phyloP scores from a whole-genome alignment of 768 basidiomycete species.

The Leccinum subtestaceum region DNA sequence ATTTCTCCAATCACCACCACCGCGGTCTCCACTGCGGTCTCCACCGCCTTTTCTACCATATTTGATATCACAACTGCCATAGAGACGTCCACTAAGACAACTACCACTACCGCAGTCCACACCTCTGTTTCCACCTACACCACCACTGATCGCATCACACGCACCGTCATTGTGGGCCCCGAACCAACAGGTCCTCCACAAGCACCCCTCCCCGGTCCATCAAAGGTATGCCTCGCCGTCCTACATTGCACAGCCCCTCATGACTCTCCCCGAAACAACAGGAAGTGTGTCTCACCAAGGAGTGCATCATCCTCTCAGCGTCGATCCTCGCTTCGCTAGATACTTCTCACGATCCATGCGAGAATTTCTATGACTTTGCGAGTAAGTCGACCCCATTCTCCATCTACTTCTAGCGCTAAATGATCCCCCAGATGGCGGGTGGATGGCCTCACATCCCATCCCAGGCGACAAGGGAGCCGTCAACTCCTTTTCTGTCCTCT shows the following conservation, averaged over 20 bases:
- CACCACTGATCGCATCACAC: conserved; percentile 35
- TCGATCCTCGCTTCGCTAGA: conserved; percentile 81
- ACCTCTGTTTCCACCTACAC: conserved; percentile 39
- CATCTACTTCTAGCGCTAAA: conserved; percentile 4
- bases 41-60: conserved; percentile 31
- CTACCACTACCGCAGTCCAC: conserved; percentile 37
- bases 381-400: conserved; percentile 52
- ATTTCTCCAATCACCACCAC: conserved; percentile 35
- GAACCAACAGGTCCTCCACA: conserved; percentile 44
- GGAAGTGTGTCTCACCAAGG: conserved; percentile 69
- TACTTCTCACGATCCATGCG: conserved; percentile 83
- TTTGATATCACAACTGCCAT: conserved; percentile 37
- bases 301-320: conserved; percentile 83
- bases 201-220: conserved; percentile 55
- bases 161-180: conserved; percentile 41
- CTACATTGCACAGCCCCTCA: neutral
- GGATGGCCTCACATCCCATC: conserved; percentile 78
- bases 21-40: conserved; percentile 31
- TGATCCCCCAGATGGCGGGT: conserved; percentile 68
- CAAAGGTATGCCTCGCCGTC: conserved; percentile 40
- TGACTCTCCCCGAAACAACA: conserved; percentile 27
- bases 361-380: conserved; percentile 91
- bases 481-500: conserved; percentile 69
- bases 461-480: conserved; percentile 80
- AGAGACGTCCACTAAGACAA: conserved; percentile 39